phyloP scores from a whole-genome alignment of 1,139 yeast species.

The Yamadazyma buinensis region DNA sequence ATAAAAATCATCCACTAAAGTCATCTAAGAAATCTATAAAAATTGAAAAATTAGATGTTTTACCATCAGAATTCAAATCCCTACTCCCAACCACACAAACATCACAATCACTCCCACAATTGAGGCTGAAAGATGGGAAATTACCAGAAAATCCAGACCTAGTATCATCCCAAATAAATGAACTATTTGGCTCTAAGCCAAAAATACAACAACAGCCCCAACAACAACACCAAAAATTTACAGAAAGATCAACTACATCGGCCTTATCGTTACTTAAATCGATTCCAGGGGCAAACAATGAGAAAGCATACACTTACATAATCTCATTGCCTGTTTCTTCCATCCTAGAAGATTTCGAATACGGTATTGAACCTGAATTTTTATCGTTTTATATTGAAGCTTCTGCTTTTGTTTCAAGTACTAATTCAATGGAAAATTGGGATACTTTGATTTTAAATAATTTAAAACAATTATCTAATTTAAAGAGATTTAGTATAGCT shows the following conservation, averaged over 20 bases:
- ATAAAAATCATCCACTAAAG: not conserved
- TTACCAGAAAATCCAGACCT: slow-evolving; percentile 5
- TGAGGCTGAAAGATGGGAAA: too few species aligned
- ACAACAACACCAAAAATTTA: not conserved
- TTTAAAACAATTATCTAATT: slow-evolving; percentile 18
- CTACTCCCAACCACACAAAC: slow-evolving; percentile 1
- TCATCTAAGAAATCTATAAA: slow-evolving; percentile 23
- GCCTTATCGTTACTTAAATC: slow-evolving; percentile 24
- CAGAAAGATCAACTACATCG: slow-evolving; percentile 27
- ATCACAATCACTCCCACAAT: too few species aligned
- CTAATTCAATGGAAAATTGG: slow-evolving; percentile 18
- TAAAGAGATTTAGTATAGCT: slow-evolving; percentile 24
- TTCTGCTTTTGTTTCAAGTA: slow-evolving; percentile 19
- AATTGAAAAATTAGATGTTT: slow-evolving; percentile 39
- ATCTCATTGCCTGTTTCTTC: slow-evolving; percentile 26
- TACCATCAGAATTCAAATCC: slow-evolving; percentile 34
- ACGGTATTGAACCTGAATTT: slow-evolving; percentile 58
- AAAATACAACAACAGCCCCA: not conserved
- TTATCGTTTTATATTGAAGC: slow-evolving; percentile 53
- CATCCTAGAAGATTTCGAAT: slow-evolving; percentile 30
- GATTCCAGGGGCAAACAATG: slow-evolving; percentile 25
- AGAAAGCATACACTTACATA: slow-evolving; percentile 39
- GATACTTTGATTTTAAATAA: slow-evolving; percentile 14
- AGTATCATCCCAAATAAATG: slow-evolving; percentile 10
- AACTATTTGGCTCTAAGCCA: slow-evolving; percentile 7